phyloP scores from a whole-genome alignment of 352 stramenopile genomes.

The Phytopythium cucurbitacearum region DNA sequence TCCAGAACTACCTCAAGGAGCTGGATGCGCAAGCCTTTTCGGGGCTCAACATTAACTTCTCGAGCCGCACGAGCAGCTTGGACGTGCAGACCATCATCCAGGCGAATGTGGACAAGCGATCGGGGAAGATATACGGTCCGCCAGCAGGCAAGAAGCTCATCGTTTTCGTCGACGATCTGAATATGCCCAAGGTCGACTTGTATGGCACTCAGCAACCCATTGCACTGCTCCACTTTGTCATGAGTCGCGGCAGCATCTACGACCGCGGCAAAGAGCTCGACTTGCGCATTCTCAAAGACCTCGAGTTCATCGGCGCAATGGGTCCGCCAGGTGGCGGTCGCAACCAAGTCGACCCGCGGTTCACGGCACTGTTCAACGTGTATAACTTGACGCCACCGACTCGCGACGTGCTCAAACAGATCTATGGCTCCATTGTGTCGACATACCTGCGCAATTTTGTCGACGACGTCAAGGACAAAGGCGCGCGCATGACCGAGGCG shows the following conservation, averaged over 20 bases:
- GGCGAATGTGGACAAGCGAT: conserved; percentile 94
- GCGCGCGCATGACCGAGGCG: conserved; percentile 77
- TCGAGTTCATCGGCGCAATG: conserved; percentile 94
- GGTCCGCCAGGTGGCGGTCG: conserved; percentile 91
- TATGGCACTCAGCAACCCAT: conserved; percentile 97
- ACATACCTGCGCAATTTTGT: conserved; percentile 88
- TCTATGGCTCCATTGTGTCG: conserved; percentile 92
- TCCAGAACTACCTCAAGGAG: conserved; percentile 91
- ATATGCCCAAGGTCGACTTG: conserved; percentile 95
- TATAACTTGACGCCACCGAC: conserved; percentile 94
- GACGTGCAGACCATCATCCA: conserved; percentile 95
- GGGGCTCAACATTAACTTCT: conserved; percentile 91
- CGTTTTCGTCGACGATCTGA: conserved; percentile 96
- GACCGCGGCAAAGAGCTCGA: conserved; percentile 94
- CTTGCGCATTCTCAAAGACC: conserved; percentile 90
- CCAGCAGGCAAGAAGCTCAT: conserved; percentile 92
- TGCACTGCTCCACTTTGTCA: conserved; percentile 92
- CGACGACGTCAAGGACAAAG: conserved; percentile 78
- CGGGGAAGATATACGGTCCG: conserved; percentile 93
- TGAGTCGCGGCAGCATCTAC: conserved; percentile 91
- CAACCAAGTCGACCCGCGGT: conserved; percentile 93
- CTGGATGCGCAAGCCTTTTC: conserved; percentile 68
- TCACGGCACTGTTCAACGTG: conserved; percentile 94
- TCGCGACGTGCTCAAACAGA: conserved; percentile 87
- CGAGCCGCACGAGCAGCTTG: conserved; percentile 88